Percentiles rank a stretch among this genome's conserved stretches.
These are phyloP conservation scores for Lobosporangium transversale DNA, from an alignment of 192 early-diverging fungal genomes.

Conservation along the genomic window DNA sequence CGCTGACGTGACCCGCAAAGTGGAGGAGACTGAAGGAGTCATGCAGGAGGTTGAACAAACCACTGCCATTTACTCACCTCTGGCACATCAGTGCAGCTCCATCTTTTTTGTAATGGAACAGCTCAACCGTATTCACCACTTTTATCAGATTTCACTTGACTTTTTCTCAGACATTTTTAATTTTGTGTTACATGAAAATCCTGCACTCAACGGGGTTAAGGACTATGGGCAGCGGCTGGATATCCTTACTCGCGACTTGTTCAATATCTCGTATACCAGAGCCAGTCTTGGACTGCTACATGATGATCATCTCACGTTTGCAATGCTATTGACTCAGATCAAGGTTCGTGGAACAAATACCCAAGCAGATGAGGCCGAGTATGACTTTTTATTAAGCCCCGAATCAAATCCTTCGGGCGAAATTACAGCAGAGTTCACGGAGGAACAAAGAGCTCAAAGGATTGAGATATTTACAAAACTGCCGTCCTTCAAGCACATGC, in stretches of 20 bases:
- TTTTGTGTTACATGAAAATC: conserved; percentile 81
- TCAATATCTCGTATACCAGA: conserved; percentile 81
- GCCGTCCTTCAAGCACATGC: conserved; percentile 54
- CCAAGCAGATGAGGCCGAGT: conserved; percentile 70
- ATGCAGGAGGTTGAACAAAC: conserved; percentile 97
- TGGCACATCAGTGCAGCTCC: conserved; percentile 90
- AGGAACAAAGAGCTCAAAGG: conserved; percentile 57
- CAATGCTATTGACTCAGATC: conserved; percentile 88
- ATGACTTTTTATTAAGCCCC: conserved; percentile 75
- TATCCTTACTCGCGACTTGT: conserved; percentile 85
- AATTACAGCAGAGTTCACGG: conserved; percentile 61
- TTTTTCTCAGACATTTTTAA: conserved; percentile 96
- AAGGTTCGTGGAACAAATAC: conserved; percentile 72
- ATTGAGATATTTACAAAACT: conserved; percentile 57
- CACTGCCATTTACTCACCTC: conserved; percentile 86
- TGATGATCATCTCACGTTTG: conserved; percentile 91
- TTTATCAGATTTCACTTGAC: conserved; percentile 98
- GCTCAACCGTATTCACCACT: conserved; percentile 85
- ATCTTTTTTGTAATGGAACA: conserved; percentile 99
- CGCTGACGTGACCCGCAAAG: conserved; percentile 91
- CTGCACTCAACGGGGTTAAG: conserved; percentile 66
- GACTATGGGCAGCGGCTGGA: conserved; percentile 78
- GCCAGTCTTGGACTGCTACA: conserved; percentile 88
- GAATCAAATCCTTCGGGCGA: conserved; percentile 59
- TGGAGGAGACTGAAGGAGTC: conserved; percentile 92